Percentiles rank a stretch among this genome's conserved stretches.
Conservation (phyloP, 2,329 filamentous ascomycete species). For the Periconia sp. region DNA sequence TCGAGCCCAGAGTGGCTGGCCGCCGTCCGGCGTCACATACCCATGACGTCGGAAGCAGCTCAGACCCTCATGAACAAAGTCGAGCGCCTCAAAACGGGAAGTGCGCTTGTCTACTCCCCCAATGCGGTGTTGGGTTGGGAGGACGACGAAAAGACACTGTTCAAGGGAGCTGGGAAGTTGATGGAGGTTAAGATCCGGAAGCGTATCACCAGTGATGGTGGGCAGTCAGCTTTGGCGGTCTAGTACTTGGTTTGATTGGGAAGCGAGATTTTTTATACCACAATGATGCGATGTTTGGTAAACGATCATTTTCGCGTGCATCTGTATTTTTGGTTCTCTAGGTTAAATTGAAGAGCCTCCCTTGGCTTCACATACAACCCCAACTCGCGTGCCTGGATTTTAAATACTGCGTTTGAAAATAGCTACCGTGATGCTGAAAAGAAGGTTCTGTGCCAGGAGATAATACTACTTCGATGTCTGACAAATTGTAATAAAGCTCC, state of each 20-base stretch:
- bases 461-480: too few relatives aligned
- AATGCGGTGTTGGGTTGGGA: slow-evolving; percentile 44
- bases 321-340: background rate
- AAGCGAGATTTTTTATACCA: background rate
- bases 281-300: background rate
- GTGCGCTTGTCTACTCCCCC: slow-evolving; percentile 54
- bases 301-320: too few relatives aligned
- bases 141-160: slow-evolving; percentile 1
- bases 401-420: too few relatives aligned
- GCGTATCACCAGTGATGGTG: slow-evolving; percentile 49
- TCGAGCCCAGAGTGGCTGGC: slow-evolving; percentile 65
- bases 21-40: slow-evolving; percentile 42
- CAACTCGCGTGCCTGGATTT: too few relatives aligned
- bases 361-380: too few relatives aligned
- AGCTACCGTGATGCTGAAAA: too few relatives aligned
- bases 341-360: background rate
- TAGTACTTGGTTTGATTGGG: background rate
- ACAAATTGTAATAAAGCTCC: too few relatives aligned
- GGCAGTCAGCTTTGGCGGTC: slow-evolving; percentile 22
- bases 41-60: slow-evolving; percentile 13
- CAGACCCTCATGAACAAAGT: slow-evolving; percentile 48
- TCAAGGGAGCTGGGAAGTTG: slow-evolving; percentile 10
- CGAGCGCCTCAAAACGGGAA: slow-evolving; percentile 50
- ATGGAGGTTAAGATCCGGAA: slow-evolving; percentile 44
- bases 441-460: too few relatives aligned